Evolutionary conservation across 768 basidiomycete genomes (phyloP), one percentile per base, ranked within the genome.

Genomic region (Dacryopinax primogenitus): DNA sequence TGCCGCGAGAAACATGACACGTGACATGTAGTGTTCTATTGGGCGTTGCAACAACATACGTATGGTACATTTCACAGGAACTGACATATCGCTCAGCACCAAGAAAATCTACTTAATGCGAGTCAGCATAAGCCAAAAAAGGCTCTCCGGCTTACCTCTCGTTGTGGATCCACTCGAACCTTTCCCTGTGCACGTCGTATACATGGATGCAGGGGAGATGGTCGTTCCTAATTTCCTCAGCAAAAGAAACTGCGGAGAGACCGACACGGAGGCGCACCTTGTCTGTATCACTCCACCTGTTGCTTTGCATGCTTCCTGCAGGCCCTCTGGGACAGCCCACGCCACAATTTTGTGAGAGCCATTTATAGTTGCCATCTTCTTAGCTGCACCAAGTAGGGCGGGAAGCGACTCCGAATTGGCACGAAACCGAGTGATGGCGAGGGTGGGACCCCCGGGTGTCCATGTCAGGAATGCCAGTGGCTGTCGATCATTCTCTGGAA

Each of bases 181-280:
- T 70, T 7, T 64, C 66, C 6, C 71, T 70, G 1, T 68, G 32
- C 65, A 77, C 78, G 35, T 80, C 80, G 72, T 84, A 84, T 80
- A 81, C 83, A 62, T 78, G 81, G 65, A 82, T 74, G 1, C 77
- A 70, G 2, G 80, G 73, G 7, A 83, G 67, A 68, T 80, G 76
- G 34, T 77, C 77, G 3, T 71, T 68, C 39, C 81, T 73, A 44
- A 73, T 69, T 45, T 69, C 62, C 9, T 58, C 26, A 28, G 51
- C 3, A 18, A 11, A 13, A 26, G 11, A 7, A 3, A 23, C 26
- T 58, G 26, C 26, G 18, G 37, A 39, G 12, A 13, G 18, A 6
- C 26, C 7, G 18, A 30, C 23, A 9, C 32, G 51, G 26, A 28
- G 4, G 51, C 26, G 4, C 32, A 58, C 51, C 51, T 58, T 26